Percentiles rank a stretch among this genome's conserved stretches.
phyloP scores from a whole-genome alignment of 2,329 filamentous ascomycete species.

The Fusarium mangiferae region DNA sequence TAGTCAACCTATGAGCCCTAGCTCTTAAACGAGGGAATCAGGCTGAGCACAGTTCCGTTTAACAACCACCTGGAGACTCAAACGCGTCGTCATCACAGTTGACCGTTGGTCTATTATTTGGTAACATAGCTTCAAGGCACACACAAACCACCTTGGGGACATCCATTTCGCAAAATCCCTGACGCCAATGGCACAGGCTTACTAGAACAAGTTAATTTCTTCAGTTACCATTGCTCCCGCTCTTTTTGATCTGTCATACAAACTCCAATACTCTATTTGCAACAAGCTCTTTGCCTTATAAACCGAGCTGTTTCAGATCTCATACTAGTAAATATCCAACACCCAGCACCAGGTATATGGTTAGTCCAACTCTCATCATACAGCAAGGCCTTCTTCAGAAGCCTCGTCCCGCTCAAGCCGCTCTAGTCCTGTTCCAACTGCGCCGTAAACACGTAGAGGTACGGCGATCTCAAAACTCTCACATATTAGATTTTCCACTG shows the following conservation, averaged over 20 bases:
- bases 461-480: slow-evolving; percentile 93
- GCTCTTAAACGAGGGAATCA: slow-evolving; percentile 4
- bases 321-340: slow-evolving; percentile 30
- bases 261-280: slow-evolving; percentile 20
- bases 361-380: slow-evolving; percentile 45
- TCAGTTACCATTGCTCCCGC: slow-evolving; percentile 15
- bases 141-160: slow-evolving; percentile 10
- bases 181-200: slow-evolving; percentile 14
- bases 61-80: slow-evolving; percentile 1
- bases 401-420: slow-evolving; percentile 66
- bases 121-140: neutral
- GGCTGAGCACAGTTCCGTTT: slow-evolving; percentile 16
- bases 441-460: slow-evolving; percentile 82
- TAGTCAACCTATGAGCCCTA: slow-evolving; percentile 13
- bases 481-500: slow-evolving; percentile 80
- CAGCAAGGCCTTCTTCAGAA: slow-evolving; percentile 57
- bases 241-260: slow-evolving; percentile 24
- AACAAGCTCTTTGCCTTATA: slow-evolving; percentile 10
- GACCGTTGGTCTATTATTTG: neutral
- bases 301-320: slow-evolving; percentile 15
- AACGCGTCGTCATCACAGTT: neutral
- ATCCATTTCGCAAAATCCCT: slow-evolving; percentile 13
- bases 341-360: slow-evolving; percentile 2
- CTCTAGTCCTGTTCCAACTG: slow-evolving; percentile 67
- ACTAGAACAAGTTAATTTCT: slow-evolving; percentile 12